Percentiles rank a stretch among this genome's conserved stretches.
These are phyloP conservation scores for Neoboletus subvelutipes DNA, from an alignment of 768 basidiomycete genomes.

Conservation along the genomic window DNA sequence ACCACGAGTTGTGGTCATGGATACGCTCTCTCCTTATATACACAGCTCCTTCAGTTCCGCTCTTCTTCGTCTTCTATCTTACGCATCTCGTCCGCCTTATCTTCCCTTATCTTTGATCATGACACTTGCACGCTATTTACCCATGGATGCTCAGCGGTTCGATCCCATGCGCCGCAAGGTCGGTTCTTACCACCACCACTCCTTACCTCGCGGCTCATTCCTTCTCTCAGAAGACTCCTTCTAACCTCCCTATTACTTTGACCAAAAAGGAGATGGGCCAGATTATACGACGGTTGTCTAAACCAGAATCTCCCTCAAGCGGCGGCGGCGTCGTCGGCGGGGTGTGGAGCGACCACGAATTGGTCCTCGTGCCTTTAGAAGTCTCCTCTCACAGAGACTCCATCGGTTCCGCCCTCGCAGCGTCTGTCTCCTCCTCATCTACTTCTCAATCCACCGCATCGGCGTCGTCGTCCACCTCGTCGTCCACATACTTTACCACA, in stretches of 20 bases:
- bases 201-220: conserved; percentile 23
- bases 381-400: conserved; percentile 22
- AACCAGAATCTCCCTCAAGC: conserved; percentile 14
- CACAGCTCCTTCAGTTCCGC: conserved; percentile 27
- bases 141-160: conserved; percentile 35
- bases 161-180: conserved; percentile 33
- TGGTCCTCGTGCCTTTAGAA: conserved; percentile 33
- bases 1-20: conserved; percentile 28
- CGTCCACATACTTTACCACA: conserved; percentile 26
- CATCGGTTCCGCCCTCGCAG: conserved; percentile 16
- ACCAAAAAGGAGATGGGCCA: conserved; percentile 30
- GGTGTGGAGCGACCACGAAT: conserved; percentile 35
- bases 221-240: conserved; percentile 21
- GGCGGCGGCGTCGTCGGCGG: conserved; percentile 27
- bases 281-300: conserved; percentile 23
- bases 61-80: conserved; percentile 30
- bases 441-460: conserved; percentile 14
- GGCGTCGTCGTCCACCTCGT: conserved; percentile 1
- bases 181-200: conserved; percentile 17
- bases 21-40: conserved; percentile 22
- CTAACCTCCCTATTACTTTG: conserved; percentile 9
- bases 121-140: conserved; percentile 24
- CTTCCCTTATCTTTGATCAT: conserved; percentile 31
- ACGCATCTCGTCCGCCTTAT: conserved; percentile 24
- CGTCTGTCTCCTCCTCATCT: conserved; percentile 11